A percentile compares a stretch with the other conserved stretches of the same genome.
Conservation (phyloP, 2,329 filamentous ascomycete species). For the Polychaeton citri region DNA sequence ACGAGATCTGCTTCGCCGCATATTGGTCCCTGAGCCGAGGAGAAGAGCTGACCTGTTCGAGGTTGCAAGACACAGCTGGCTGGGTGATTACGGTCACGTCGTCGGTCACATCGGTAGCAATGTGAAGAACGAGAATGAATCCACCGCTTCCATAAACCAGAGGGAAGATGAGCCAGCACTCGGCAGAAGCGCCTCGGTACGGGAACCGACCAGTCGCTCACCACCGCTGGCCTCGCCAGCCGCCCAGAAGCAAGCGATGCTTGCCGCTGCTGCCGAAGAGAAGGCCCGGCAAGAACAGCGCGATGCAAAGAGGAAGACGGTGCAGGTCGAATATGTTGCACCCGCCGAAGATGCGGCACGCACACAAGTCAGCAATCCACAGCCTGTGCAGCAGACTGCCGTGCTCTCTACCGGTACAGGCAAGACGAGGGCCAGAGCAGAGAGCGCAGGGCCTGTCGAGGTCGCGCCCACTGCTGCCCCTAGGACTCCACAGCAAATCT, state of each 20-base stretch:
- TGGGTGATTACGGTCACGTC: conserved; percentile 92
- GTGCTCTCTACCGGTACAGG: conserved; percentile 15
- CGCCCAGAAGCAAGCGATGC: conserved; percentile 8
- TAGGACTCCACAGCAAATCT: conserved; percentile 4
- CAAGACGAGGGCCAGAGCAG: conserved; percentile 41
- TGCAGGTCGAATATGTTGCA: conserved; percentile 95
- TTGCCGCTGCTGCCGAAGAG: conserved; percentile 11
- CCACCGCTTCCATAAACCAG: conserved; percentile 61
- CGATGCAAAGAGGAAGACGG: conserved; percentile 83
- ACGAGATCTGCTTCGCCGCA: conserved; percentile 78
- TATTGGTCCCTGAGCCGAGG: conserved; percentile 86
- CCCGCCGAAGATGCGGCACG: conserved; percentile 48
- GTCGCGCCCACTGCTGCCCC: conserved; percentile 21
- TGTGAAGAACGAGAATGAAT: conserved; percentile 75
- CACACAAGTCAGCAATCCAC: conserved; percentile 15
- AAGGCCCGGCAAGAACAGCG: conserved; percentile 42
- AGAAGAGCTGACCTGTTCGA: conserved; percentile 95
- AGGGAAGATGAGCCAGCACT: conserved; percentile 40
- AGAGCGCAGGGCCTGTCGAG: conserved; percentile 40
- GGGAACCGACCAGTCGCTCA: conserved; percentile 54
- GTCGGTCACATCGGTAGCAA: conserved; percentile 95
- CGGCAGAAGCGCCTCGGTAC: conserved; percentile 80
- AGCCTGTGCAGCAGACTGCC: conserved; percentile 19
- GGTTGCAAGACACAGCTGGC: conserved; percentile 93
- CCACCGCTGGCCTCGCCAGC: conserved; percentile 8